phyloP scores from a whole-genome alignment of 139 green algal species.

The Helicosporidium sp. region DNA sequence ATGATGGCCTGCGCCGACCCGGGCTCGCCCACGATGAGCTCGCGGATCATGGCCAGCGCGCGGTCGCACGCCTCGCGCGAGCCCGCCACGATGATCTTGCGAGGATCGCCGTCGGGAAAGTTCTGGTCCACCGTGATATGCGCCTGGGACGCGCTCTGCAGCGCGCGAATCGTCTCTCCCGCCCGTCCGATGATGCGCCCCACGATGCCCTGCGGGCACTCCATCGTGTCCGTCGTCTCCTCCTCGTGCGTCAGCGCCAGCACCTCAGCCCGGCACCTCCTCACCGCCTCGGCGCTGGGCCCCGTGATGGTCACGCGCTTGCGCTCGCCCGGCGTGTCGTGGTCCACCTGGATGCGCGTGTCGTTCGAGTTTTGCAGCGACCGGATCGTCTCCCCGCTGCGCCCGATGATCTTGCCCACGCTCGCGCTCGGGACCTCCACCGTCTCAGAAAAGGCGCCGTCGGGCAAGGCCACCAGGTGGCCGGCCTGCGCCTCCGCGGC shows the following conservation, averaged over 20 bases:
- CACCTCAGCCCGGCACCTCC: conserved; percentile 3
- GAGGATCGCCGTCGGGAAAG: conserved; percentile 28
- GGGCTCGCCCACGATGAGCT: conserved; percentile 68
- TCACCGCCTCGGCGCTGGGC: conserved; percentile 7
- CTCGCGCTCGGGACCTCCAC: conserved; percentile 16
- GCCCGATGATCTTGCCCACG: conserved; percentile 72
- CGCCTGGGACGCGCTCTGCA: conserved; percentile 60
- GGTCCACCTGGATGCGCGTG: conserved; percentile 56
- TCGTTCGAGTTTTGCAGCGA: conserved; percentile 44
- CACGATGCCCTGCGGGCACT: conserved; percentile 64
- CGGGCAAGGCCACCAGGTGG: background rate
- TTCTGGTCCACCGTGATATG: conserved; percentile 31
- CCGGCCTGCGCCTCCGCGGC: no score
- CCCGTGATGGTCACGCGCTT: conserved; percentile 58
- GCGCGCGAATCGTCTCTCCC: conserved; percentile 86
- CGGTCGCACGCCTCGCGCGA: conserved; percentile 33
- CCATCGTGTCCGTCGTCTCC: conserved; percentile 16
- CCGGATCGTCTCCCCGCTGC: conserved; percentile 65
- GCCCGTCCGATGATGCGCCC: conserved; percentile 82
- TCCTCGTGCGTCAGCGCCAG: conserved; percentile 20
- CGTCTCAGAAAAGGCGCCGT: background rate
- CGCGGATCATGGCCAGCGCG: conserved; percentile 49
- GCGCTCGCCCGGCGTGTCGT: conserved; percentile 30
- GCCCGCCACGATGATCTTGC: conserved; percentile 54
- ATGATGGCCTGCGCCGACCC: conserved; percentile 55